A percentile compares a stretch with the other conserved stretches of the same genome.
Conservation (phyloP, 768 basidiomycete genomes). For the Imleria badia region DNA sequence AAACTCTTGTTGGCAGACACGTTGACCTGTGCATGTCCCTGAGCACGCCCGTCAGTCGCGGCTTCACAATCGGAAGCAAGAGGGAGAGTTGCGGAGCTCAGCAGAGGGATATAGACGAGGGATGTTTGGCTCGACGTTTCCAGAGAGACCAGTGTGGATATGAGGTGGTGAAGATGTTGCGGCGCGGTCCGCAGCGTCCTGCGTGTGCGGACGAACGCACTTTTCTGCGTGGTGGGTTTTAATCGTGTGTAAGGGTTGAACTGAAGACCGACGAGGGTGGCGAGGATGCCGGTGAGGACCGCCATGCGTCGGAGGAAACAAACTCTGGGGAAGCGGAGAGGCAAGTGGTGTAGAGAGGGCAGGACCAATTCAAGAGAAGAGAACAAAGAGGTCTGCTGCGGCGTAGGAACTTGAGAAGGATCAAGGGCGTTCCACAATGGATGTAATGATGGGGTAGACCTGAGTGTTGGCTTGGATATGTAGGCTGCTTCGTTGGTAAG, state of each 20-base stretch:
- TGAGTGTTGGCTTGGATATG: slow-evolving; percentile 52
- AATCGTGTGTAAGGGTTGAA: slow-evolving; percentile 50
- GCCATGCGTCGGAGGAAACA: slow-evolving; percentile 48
- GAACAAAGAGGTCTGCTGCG: slow-evolving; percentile 60
- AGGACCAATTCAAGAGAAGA: slow-evolving; percentile 74
- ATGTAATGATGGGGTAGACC: slow-evolving; percentile 42
- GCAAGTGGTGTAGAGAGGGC: slow-evolving; percentile 58
- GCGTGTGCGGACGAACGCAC: slow-evolving; percentile 58
- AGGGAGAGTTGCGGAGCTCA: slow-evolving; percentile 84
- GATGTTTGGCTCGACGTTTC: slow-evolving; percentile 50
- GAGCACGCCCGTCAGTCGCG: slow-evolving; percentile 89
- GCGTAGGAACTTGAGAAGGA: slow-evolving; percentile 48
- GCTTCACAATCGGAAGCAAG: slow-evolving; percentile 95
- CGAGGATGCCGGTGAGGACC: slow-evolving; percentile 55
- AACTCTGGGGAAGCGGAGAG: slow-evolving; percentile 46
- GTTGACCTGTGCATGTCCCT: slow-evolving; percentile 97
- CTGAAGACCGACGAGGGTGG: slow-evolving; percentile 57
- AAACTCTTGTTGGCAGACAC: slow-evolving; percentile 90
- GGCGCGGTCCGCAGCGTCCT: slow-evolving; percentile 67
- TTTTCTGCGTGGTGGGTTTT: slow-evolving; percentile 60
- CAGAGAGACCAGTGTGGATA: slow-evolving; percentile 51
- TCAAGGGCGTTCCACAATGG: neutral
- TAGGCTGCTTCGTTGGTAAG: slow-evolving; percentile 63
- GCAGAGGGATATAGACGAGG: slow-evolving; percentile 45
- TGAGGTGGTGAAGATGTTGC: slow-evolving; percentile 46